Evolutionary conservation across 2,329 filamentous ascomycete genomes (phyloP).

Genomic region (Diaporthe nobilis): DNA sequence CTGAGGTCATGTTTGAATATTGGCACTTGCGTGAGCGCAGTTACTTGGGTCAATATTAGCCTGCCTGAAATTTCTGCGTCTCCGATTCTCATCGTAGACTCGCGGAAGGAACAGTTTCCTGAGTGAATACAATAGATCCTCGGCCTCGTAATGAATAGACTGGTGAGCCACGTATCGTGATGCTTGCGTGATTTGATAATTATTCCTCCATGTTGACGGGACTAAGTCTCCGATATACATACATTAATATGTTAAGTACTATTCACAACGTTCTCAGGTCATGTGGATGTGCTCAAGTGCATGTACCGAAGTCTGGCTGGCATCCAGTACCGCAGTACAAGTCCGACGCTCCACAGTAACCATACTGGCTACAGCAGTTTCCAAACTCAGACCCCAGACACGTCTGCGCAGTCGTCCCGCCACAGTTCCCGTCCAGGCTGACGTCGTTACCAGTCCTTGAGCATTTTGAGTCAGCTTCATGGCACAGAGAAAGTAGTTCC

Average conservation of each 20-base stretch:
- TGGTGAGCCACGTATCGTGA: accelerated
- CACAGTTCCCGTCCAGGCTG: conserved; percentile 10
- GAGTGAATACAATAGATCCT: too few species aligned
- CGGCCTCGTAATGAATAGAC: too few species aligned
- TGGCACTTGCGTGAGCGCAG: neutral
- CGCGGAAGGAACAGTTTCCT: accelerated
- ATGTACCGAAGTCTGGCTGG: conserved; percentile 1
- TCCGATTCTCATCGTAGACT: neutral
- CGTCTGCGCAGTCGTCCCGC: conserved; percentile 23
- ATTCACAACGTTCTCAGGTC: too few species aligned
- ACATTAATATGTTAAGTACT: neutral
- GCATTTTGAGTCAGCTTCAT: too few species aligned
- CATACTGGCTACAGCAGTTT: conserved; percentile 24
- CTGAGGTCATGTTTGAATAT: neutral
- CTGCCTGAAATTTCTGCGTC: too few species aligned
- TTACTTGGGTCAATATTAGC: neutral
- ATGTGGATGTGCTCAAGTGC: too few species aligned
- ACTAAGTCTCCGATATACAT: too few species aligned
- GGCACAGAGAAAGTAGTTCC: too few species aligned
- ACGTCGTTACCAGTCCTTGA: neutral
- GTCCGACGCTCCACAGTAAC: neutral
- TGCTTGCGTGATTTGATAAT: neutral
- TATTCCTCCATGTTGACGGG: too few species aligned
- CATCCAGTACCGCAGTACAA: conserved; percentile 21
- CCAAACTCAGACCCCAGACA: conserved; percentile 14